Conservation (phyloP, 129 eudicot species). For the Calendula officinalis region DNA sequence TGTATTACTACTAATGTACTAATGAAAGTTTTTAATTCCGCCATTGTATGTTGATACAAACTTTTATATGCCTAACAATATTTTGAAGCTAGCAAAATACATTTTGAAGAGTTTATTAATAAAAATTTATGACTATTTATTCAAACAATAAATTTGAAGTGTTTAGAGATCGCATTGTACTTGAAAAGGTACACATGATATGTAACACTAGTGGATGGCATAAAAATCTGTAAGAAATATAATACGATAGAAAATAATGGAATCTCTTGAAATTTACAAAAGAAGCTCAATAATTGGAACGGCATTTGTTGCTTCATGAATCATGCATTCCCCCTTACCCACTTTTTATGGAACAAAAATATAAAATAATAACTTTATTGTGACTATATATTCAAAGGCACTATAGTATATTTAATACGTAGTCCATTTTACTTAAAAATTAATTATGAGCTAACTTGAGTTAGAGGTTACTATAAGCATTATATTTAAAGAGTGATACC, state of each 20-base stretch:
- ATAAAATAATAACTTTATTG: background rate
- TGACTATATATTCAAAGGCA: background rate
- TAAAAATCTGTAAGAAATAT: constrained; percentile 20
- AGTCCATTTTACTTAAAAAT: too few relatives aligned
- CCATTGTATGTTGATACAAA: too few relatives aligned
- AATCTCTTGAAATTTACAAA: constrained; percentile 29
- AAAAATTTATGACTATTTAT: too few relatives aligned
- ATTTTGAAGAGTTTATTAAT: too few relatives aligned
- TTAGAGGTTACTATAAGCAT: too few relatives aligned
- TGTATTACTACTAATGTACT: too few relatives aligned
- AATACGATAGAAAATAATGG: constrained; percentile 20
- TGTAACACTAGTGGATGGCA: constrained; percentile 15
- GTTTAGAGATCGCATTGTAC: constrained; percentile 8
- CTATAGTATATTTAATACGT: background rate
- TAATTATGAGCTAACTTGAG: too few relatives aligned
- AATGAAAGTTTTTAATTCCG: too few relatives aligned
- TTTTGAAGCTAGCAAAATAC: too few relatives aligned
- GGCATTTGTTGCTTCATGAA: constrained; percentile 34
- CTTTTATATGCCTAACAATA: too few relatives aligned
- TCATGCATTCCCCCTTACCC: constrained; percentile 24
- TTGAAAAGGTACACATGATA: constrained; percentile 21
- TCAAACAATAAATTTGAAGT: too few relatives aligned
- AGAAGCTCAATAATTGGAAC: constrained; percentile 30
- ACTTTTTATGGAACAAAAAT: constrained; percentile 18
- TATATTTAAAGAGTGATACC: too few relatives aligned